Evolutionary conservation across 2,329 filamentous ascomycete species (phyloP).

Genomic region (Coleophoma crateriformis): DNA sequence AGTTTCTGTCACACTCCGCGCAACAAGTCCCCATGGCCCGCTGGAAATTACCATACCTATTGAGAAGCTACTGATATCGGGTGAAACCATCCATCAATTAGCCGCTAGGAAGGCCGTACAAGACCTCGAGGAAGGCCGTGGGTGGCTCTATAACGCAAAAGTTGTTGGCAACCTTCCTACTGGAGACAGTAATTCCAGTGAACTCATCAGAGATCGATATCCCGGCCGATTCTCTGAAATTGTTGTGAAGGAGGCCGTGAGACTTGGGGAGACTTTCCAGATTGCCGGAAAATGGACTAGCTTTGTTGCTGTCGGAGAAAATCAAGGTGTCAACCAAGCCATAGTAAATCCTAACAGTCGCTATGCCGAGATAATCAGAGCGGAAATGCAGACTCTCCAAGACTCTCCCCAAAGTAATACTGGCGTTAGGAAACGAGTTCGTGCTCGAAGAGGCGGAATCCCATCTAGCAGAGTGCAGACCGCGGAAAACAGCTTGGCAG

Average conservation of each 20-base stretch:
- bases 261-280: conserved; percentile 60
- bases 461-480: no score
- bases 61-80: conserved; percentile 36
- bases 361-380: background rate
- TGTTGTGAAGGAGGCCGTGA: conserved; percentile 59
- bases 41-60: conserved; percentile 62
- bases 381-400: background rate
- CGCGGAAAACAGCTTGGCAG: no score
- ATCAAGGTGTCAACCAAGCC: conserved; percentile 11
- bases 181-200: no score
- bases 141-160: conserved; percentile 55
- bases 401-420: background rate
- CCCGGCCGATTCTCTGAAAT: conserved; percentile 50
- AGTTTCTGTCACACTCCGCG: conserved; percentile 52
- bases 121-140: conserved; percentile 65
- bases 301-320: conserved; percentile 60
- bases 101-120: conserved; percentile 62
- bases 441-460: no score
- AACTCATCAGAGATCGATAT: conserved; percentile 38
- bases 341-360: background rate
- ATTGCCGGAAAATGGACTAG: conserved; percentile 67
- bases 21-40: conserved; percentile 49
- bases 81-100: conserved; percentile 61
- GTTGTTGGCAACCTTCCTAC: conserved; percentile 4
- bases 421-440: no score